Evolutionary conservation across 257 asterid species (phyloP), one percentile per base, ranked within the genome.

Genomic region (Fraxinus americana): DNA sequence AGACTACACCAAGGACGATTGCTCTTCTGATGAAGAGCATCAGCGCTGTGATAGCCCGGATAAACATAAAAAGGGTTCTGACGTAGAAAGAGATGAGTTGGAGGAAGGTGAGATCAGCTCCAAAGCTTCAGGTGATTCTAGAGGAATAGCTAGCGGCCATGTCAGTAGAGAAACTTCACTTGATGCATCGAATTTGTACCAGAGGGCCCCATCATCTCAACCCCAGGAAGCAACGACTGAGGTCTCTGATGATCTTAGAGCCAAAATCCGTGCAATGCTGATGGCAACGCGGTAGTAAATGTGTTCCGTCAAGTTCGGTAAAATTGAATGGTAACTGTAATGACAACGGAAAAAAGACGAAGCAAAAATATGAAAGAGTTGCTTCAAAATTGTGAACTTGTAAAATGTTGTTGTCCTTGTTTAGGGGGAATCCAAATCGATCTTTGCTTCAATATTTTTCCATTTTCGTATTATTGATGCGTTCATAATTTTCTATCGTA

Each of bases 91-190:
- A 74, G 85, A 79, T 11, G 94, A 86, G 6, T 79, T 87, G 83
- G 97, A 93, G 81, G 97, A 92, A 85, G 98, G 96, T 25, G 98
- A 93, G 91, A 89, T 92, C 79, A 80, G 90, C 83, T 73, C 86
- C 25, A 90, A 85, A 90, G 67, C 79, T 11, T 81, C 86, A 0
- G 89, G 82, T 79, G 92, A 80, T 78, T 80, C 87, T 23, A 85
- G 78, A 79, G 90, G 83, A 79, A 74, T 81, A 69, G 74, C 35
- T 25, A 72, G 80, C 50, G 84, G 74, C 70, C 77, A 66, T 70
- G 69, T 71, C 32, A 85, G 89, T 79, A 82, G 89, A 59, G 96
- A 83, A 82, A 75, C 87, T 77, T 82, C 88, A 0, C 82, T 78
- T 6, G 90, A 80, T 1, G 75, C 63, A 32, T 45, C 21, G 14